Conservation (phyloP, 2,329 filamentous ascomycete species). For the Conoideocrella luteorostrata region DNA sequence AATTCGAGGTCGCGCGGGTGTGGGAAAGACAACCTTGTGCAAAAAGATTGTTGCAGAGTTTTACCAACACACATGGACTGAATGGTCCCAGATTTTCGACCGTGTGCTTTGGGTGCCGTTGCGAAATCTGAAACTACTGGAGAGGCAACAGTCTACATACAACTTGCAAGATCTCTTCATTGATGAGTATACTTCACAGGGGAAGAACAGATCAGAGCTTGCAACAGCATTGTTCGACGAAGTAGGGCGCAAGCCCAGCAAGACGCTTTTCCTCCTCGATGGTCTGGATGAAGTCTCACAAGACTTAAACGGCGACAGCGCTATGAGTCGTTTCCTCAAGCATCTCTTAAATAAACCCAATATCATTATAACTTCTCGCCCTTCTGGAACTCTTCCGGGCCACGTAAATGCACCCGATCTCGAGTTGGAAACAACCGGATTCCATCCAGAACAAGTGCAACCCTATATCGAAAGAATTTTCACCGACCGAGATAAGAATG, state of each 20-base stretch:
- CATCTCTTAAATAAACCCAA: slow-evolving; percentile 25
- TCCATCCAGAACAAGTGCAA: slow-evolving; percentile 28
- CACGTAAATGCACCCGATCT: slow-evolving; percentile 20
- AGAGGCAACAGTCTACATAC: slow-evolving; percentile 12
- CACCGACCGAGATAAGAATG: background rate
- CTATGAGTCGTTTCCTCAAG: slow-evolving; percentile 18
- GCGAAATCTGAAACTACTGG: slow-evolving; percentile 22
- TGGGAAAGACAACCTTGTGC: slow-evolving; percentile 35
- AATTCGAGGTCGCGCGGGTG: slow-evolving; percentile 30
- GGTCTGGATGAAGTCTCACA: slow-evolving; percentile 35
- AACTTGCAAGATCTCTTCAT: slow-evolving; percentile 18
- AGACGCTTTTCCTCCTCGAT: slow-evolving; percentile 35
- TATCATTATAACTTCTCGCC: slow-evolving; percentile 35
- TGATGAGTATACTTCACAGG: slow-evolving; percentile 21
- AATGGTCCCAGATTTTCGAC: slow-evolving; percentile 22
- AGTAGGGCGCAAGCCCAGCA: slow-evolving; percentile 1
- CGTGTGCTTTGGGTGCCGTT: slow-evolving; percentile 34
- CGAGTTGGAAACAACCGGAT: slow-evolving; percentile 34
- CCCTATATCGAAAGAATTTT: slow-evolving; percentile 21
- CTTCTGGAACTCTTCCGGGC: slow-evolving; percentile 15
- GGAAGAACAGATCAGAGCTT: slow-evolving; percentile 3
- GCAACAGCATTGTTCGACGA: slow-evolving; percentile 13
- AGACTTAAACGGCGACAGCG: slow-evolving; percentile 10
- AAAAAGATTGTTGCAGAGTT: slow-evolving; percentile 35
- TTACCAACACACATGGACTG: background rate